These are phyloP conservation scores for Rhododendron simsii DNA, from an alignment of 148 eudicot species.

Conservation along the genomic window DNA sequence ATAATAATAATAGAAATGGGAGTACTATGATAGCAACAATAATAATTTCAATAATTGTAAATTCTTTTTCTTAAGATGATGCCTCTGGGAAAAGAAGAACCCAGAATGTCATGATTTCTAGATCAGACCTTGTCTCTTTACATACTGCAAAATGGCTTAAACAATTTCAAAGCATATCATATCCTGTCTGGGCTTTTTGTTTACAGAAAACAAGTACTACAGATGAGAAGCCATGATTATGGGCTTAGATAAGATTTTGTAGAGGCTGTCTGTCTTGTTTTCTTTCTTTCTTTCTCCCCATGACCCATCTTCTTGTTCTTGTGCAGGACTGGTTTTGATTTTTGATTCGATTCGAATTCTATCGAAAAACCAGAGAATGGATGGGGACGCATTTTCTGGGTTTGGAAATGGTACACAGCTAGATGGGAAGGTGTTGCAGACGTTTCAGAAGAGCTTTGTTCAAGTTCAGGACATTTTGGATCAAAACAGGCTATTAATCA, in stretches of 20 bases:
- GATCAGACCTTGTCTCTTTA: conserved; percentile 40
- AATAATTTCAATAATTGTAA: background rate
- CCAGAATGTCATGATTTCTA: conserved; percentile 30
- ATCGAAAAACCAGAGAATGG: conserved; percentile 32
- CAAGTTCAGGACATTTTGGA: conserved; percentile 83
- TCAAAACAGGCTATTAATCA: conserved; percentile 73
- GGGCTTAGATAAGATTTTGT: background rate
- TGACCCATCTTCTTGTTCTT: background rate
- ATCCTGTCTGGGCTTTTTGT: conserved; percentile 25
- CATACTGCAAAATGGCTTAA: conserved; percentile 16
- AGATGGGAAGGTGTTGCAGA: conserved; percentile 66
- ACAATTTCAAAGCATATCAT: conserved; percentile 30
- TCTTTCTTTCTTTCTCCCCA: background rate
- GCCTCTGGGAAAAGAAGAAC: conserved; percentile 17
- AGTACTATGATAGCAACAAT: conserved; percentile 19
- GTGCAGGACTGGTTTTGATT: conserved; percentile 22
- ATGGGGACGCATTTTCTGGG: conserved; percentile 73
- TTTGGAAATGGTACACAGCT: conserved; percentile 53
- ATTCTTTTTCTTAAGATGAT: conserved; percentile 5
- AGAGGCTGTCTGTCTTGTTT: conserved; percentile 3
- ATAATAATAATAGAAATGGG: background rate
- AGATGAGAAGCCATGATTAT: conserved; percentile 2
- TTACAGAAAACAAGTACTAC: conserved; percentile 26
- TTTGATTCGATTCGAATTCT: conserved; percentile 12
- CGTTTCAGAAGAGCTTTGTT: conserved; percentile 75